Evolutionary conservation across 345 rosid species (phyloP), one percentile per base, ranked within the genome.

Genomic region (Eutrema japonicum): DNA sequence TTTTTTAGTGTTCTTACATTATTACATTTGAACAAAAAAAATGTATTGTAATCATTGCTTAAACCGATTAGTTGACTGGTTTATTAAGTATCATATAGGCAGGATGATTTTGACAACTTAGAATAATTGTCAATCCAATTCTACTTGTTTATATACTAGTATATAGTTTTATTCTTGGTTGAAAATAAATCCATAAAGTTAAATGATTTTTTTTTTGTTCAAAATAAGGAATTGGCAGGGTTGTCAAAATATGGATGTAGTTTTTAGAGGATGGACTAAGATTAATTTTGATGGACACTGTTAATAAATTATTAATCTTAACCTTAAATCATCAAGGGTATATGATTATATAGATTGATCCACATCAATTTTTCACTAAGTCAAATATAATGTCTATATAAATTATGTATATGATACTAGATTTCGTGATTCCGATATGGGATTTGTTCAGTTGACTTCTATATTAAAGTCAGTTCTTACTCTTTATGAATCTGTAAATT

Each of bases 1-100:
- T 26, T 12, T 52, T 29, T 52, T 52, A 13, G 36, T 27, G 16
- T 29, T 11, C 18, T 29, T 16, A 55, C 16, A 18, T 33, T 36
- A 18, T 33, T 36, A 63, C 54, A 10, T 32, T 29, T 42, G 14
- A 45, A 54, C 13, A 10, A 30, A 16, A 22, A 48, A 16, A 3
- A 10, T 18, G 1, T 12, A 0, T 52, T 48, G 3, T 33, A 57
- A 10, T 66, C 51, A 37, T 66, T 66, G 48, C 22, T 40, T 26
- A 14, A 41, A 66, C 49, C 10, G 60, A 27, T 40, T 52, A 52
- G 18, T 27, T 51, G 50, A 38, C 71, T 37, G 30, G 4, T 66
- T 66, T 40, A 6, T 27, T 29, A 38, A 29, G 30, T 8, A 43
- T 14, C 32, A 46, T n/a, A 64, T 5, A 32, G 29, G 42, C 47